Base-by-base conservation (phyloP, 2,329 filamentous ascomycete genomes). In the Alternaria atra region DNA sequence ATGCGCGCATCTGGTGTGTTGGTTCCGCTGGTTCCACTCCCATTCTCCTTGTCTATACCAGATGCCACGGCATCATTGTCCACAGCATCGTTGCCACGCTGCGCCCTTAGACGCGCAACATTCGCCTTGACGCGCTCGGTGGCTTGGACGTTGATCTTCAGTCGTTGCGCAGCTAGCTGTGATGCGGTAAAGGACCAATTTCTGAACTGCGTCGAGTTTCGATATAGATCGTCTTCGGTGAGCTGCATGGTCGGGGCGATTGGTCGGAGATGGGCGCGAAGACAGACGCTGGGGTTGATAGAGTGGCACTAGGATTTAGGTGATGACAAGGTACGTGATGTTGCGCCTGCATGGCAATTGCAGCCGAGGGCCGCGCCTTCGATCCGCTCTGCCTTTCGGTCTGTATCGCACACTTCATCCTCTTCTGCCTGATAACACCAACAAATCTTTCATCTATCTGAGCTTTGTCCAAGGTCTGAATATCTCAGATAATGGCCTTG, bases 141-240 rank as follows among this genome's bases (percentile, higher is more conserved):
- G 75, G 95, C 95, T 51, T 92, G 85, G 9, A 85, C 81, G 80
- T 97, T 97, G 32, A 94, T 97, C 67, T 90, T 90, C 42, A 85
- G 82, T 59, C 95, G 91, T 25, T 94, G 85, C 2, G 89, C 85
- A 50, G 86, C 84, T 4, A 99, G 87, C 39, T 90, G 87, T 3
- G 88, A 80, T 3, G 89, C 87, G 0, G 93, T 92, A 80, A 94
- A 98, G 10, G 94, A 97, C 95, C 95, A 99, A 60, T 96, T 85
- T 43, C 91, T 88, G 77, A 89, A 98, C 79, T 99, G 95, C 47
- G 92, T 94, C 0, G 94, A 97, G 52, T 91, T 87, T 32, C 93
- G 89, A 81, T 98, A 99, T 56, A 94, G 85, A 68, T 92, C 91
- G 80, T 99, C 95, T 85, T 99, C 95, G 63, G 89, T 91, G 87